Percentiles rank a stretch among this genome's conserved stretches.
Conservation (phyloP, 169 alveolate species). For the Hepatocystis sp. region DNA sequence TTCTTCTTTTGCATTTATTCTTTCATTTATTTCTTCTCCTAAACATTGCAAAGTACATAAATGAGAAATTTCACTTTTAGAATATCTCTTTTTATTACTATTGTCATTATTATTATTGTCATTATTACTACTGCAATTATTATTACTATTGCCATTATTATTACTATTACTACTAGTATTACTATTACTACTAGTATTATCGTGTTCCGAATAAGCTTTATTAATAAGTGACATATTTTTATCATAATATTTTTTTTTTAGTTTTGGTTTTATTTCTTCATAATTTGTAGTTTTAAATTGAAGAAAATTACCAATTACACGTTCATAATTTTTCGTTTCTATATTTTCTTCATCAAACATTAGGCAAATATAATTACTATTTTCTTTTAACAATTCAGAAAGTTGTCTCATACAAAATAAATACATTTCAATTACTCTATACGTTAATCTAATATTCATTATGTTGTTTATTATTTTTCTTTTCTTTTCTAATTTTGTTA, state of each 20-base stretch:
- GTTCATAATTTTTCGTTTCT: constrained; percentile 44
- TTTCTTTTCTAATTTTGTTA: constrained; percentile 34
- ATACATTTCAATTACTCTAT: constrained; percentile 64
- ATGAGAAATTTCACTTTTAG: constrained; percentile 47
- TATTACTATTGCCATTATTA: too few relatives aligned
- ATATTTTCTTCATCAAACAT: constrained; percentile 59
- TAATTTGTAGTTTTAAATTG: constrained; percentile 39
- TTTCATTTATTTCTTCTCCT: constrained; percentile 49
- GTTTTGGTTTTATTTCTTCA: constrained; percentile 70
- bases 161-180: too few relatives aligned
- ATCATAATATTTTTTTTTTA: constrained; percentile 39
- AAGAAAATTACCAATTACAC: constrained; percentile 43
- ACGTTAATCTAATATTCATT: constrained; percentile 57
- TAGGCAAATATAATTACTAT: constrained; percentile 36
- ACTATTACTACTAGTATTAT: too few relatives aligned
- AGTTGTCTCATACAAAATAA: constrained; percentile 70
- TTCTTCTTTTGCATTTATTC: constrained; percentile 51
- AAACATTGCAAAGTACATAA: constrained; percentile 50
- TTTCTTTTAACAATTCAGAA: constrained; percentile 47
- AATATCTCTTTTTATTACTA: constrained; percentile 1
- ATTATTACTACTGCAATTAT: too few relatives aligned
- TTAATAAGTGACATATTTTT: too few relatives aligned
- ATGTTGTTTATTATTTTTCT: constrained; percentile 57
- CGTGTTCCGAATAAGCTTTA: too few relatives aligned
- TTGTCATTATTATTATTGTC: too few relatives aligned